Conservation (phyloP, 2,329 filamentous ascomycete species). For the Colletotrichum magnum region DNA sequence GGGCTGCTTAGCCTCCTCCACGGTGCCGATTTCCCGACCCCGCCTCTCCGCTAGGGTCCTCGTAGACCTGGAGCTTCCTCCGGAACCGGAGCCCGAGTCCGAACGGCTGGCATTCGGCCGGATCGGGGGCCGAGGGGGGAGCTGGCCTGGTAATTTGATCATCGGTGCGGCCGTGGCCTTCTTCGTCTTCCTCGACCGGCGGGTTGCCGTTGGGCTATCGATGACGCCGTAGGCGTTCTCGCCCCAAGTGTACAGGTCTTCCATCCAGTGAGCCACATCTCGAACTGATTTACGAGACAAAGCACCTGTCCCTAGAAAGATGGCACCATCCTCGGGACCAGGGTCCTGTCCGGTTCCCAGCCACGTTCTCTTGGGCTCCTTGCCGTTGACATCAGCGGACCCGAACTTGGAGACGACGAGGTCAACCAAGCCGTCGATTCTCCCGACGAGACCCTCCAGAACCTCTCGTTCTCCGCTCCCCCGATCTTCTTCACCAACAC, state of each 20-base stretch:
- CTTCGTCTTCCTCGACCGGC: constrained; percentile 61
- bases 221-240: constrained; percentile 87
- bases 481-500: constrained; percentile 95
- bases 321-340: constrained; percentile 81
- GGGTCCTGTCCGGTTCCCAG: constrained; percentile 79
- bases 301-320: constrained; percentile 86
- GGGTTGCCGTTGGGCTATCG: constrained; percentile 80
- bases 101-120: constrained; percentile 14
- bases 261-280: constrained; percentile 87
- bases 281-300: constrained; percentile 80
- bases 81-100: constrained; percentile 32
- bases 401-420: constrained; percentile 91
- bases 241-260: constrained; percentile 88
- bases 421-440: constrained; percentile 89
- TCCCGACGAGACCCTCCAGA: constrained; percentile 85
- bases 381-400: constrained; percentile 49
- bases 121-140: constrained; percentile 9
- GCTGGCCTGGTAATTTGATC: neutral
- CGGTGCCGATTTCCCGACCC: constrained; percentile 38
- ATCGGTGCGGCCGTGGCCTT: constrained; percentile 42
- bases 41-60: constrained; percentile 40
- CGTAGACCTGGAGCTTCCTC: constrained; percentile 29
- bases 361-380: constrained; percentile 66
- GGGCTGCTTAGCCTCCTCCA: constrained; percentile 34
- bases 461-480: constrained; percentile 95